A percentile compares a stretch with the other conserved stretches of the same genome.
Evolutionary conservation across 2,329 filamentous ascomycete genomes (phyloP).

Genomic region (Microcyclospora tardicrescens): DNA sequence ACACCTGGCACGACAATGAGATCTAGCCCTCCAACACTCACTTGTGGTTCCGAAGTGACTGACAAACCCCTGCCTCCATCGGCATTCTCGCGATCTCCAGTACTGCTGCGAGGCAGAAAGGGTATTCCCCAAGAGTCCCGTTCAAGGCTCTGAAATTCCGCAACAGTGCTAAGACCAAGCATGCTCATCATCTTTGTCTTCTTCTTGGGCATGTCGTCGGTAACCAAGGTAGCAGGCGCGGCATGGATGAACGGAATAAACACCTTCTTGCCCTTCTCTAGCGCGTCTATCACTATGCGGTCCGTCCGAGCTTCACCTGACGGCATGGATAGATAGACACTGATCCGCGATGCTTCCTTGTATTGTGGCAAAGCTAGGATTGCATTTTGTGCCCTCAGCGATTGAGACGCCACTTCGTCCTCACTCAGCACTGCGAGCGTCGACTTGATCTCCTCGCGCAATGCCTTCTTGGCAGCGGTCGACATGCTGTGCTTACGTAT

Average conservation of each 20-base stretch:
- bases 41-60: constrained; percentile 22
- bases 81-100: constrained; percentile 58
- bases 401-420: constrained; percentile 55
- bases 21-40: constrained; percentile 47
- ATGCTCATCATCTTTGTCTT: constrained; percentile 67
- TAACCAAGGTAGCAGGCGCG: not conserved
- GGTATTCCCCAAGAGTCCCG: constrained; percentile 90
- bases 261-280: constrained; percentile 66
- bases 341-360: constrained; percentile 58
- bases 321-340: constrained; percentile 90
- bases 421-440: constrained; percentile 48
- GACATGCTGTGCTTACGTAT: constrained; percentile 6
- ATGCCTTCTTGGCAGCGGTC: constrained; percentile 52
- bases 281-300: constrained; percentile 66
- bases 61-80: constrained; percentile 49
- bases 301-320: constrained; percentile 73
- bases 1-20: constrained; percentile 86
- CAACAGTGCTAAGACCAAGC: constrained; percentile 60
- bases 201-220: constrained; percentile 41
- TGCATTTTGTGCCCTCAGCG: constrained; percentile 52
- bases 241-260: constrained; percentile 70
- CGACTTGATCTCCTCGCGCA: constrained; percentile 58
- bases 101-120: constrained; percentile 51
- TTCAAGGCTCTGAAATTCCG: constrained; percentile 65
- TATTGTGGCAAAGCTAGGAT: constrained; percentile 62